A percentile compares a stretch with the other conserved stretches of the same genome.
Evolutionary conservation across 768 basidiomycete genomes (phyloP).

Genomic region (Artomyces pyxidatus): DNA sequence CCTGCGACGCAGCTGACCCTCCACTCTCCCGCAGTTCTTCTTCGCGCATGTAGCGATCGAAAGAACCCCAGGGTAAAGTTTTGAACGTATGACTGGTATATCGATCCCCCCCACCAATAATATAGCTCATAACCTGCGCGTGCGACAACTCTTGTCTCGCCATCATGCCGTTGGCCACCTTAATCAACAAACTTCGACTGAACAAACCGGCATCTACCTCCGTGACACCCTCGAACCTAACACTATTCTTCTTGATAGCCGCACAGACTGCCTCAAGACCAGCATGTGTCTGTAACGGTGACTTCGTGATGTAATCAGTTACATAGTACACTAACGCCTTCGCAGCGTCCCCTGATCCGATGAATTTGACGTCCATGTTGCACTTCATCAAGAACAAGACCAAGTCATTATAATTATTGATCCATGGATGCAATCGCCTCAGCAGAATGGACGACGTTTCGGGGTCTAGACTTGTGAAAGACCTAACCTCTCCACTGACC

Average conservation of each 20-base stretch:
- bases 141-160: not conserved
- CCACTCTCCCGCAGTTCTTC: no score
- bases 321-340: constrained; percentile 39
- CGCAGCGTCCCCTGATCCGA: constrained; percentile 31
- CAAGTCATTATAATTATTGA: constrained; percentile 34
- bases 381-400: constrained; percentile 20
- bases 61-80: not conserved
- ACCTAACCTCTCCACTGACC: constrained; percentile 2
- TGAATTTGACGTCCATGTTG: constrained; percentile 42
- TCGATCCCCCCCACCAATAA: not conserved
- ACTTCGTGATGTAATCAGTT: constrained; percentile 42
- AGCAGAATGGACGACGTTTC: constrained; percentile 26
- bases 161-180: not conserved
- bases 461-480: constrained; percentile 20
- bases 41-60: not conserved
- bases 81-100: not conserved
- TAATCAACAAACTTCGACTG: not conserved
- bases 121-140: not conserved
- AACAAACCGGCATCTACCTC: not conserved
- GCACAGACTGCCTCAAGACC: constrained; percentile 4
- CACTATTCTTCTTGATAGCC: not conserved
- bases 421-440: constrained; percentile 28
- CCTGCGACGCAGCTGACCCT: no score
- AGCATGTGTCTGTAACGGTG: constrained; percentile 32
- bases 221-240: no score